phyloP scores from a whole-genome alignment of 2,329 filamentous ascomycete species.

The Nemania serpens region DNA sequence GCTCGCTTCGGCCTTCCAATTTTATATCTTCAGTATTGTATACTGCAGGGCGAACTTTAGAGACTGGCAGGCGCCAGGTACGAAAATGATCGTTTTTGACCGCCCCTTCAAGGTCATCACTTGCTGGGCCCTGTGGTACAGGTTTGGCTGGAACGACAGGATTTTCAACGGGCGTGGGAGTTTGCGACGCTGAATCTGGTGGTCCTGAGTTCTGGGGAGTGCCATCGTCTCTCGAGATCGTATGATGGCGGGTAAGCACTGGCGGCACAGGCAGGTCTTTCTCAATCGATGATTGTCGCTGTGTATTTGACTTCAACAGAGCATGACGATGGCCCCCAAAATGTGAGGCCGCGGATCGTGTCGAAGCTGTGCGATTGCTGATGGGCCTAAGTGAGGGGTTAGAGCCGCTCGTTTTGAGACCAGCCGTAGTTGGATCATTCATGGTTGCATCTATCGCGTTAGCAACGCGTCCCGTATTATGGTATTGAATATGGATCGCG shows the following conservation, averaged over 20 bases:
- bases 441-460: conserved; percentile 14
- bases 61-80: conserved; percentile 22
- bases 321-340: conserved; percentile 31
- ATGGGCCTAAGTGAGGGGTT: conserved; percentile 32
- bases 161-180: neutral
- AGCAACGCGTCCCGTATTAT: neutral
- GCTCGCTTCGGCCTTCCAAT: neutral
- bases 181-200: neutral
- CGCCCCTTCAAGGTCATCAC: neutral
- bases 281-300: conserved; percentile 20
- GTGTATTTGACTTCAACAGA: conserved; percentile 33
- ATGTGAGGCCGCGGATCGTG: conserved; percentile 31
- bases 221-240: neutral
- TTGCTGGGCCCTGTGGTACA: neutral
- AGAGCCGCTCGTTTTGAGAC: conserved; percentile 29
- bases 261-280: conserved; percentile 37
- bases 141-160: neutral
- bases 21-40: neutral
- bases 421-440: conserved; percentile 22
- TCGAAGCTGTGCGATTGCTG: conserved; percentile 33
- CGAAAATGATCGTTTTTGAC: conserved; percentile 12
- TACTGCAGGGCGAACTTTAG: conserved; percentile 33
- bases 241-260: conserved; percentile 30
- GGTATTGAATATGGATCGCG: neutral
- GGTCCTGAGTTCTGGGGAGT: neutral